Evolutionary conservation across 768 basidiomycete genomes (phyloP).

Genomic region (Suillus clintonianus): DNA sequence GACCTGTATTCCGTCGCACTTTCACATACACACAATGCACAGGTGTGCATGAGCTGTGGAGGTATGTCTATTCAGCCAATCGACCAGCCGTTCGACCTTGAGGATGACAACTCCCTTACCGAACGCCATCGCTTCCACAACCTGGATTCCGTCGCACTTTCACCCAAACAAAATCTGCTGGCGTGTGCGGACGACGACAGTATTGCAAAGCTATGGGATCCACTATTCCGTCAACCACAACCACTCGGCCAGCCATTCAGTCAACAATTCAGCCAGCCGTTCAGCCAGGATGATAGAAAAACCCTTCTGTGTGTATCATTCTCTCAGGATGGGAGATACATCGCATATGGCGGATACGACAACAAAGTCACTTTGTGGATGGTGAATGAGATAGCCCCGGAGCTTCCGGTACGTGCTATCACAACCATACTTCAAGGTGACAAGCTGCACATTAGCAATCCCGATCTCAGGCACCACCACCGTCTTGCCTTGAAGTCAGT

Average conservation of each 20-base stretch:
- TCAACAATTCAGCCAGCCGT: neutral
- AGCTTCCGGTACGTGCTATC: neutral
- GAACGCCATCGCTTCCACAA: too few species aligned
- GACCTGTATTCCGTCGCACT: too few species aligned
- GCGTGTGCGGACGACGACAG: neutral
- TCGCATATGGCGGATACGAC: neutral
- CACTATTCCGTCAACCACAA: too few species aligned
- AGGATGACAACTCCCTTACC: too few species aligned
- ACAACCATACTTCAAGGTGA: neutral
- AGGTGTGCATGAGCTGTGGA: too few species aligned
- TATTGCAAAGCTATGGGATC: neutral
- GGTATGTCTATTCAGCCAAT: too few species aligned
- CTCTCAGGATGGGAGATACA: neutral
- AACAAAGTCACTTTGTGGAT: neutral
- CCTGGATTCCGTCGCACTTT: neutral
- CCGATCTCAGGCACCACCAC: neutral
- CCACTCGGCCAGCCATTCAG: too few species aligned
- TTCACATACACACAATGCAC: too few species aligned
- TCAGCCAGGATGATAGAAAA: neutral
- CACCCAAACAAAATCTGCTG: neutral
- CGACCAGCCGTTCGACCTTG: too few species aligned
- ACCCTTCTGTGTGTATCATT: neutral
- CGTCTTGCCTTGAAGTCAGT: neutral
- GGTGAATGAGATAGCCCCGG: neutral
- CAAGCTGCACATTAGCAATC: neutral